Evolutionary conservation across 371 early-diverging fungal genomes (phyloP), one percentile per base, ranked within the genome.

Genomic region (Nematocida homosporus): DNA sequence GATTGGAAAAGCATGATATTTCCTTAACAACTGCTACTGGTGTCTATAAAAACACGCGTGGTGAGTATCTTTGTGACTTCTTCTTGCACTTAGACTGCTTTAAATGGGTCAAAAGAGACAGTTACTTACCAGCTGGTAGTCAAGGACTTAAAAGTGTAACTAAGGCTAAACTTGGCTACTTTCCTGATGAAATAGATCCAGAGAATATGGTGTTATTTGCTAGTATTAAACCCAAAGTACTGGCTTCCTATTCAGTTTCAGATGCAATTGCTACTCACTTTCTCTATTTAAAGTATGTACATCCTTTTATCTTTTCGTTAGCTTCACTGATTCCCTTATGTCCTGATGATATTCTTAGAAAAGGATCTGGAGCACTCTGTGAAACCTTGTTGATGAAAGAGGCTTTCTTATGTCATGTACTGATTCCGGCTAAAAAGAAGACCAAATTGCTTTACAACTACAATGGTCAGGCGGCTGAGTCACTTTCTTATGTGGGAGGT

Each of bases 261-360:
- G 99, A 99, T 87, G 97, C 97, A 2, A 95, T 99, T 1, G 97
- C 97, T 0, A 97, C 97, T 0, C 97, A 96, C 83, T 94, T 94
- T 77, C 86, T 99, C 1, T 97, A 95, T 82, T 93, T 94, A 90
- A 96, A 97, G 86, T 96, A 96, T 82, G 96, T 99, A 8, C 91
- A 96, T 84, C 93, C 96, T 5, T 97, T 97, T 80, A 93, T 95
- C 54, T 99, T 96, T 81, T 97, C 98, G 3, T 86, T 99, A 3
- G 94, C 95, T 84, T 95, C 95, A 80, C 91, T 99, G 67, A 94
- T 99, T 78, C 99, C 99, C 0, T 87, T 94, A 78, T 89, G 89
- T 29, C 93, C 95, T 1, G 93, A 94, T 80, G 95, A 95, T 66
- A 93, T 96, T 53, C 83, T 97, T 66, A 87, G 95, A 76, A 91